Evolutionary conservation across 805 yeast genomes (phyloP).

Genomic region (Cyberlindnera maclurae): DNA sequence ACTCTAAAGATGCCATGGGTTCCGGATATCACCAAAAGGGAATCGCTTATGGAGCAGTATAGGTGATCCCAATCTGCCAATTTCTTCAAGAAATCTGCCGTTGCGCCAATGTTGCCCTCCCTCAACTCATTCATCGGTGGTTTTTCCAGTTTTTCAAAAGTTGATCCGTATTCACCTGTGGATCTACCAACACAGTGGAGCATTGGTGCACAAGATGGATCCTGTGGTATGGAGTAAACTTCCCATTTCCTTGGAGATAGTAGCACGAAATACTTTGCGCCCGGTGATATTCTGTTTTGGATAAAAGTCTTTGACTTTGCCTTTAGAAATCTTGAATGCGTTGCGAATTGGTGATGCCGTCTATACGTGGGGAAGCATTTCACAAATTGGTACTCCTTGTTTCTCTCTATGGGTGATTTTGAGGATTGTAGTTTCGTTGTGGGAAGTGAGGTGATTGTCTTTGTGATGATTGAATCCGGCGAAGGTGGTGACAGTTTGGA

Average conservation of each 20-base stretch:
- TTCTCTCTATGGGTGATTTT: slow-evolving; percentile 18
- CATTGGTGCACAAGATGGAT: slow-evolving; percentile 43
- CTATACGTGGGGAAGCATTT: slow-evolving; percentile 82
- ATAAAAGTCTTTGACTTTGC: slow-evolving; percentile 34
- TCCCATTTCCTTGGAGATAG: slow-evolving; percentile 69
- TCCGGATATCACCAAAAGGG: slow-evolving; percentile 56
- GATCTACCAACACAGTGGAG: slow-evolving; percentile 61
- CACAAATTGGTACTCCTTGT: slow-evolving; percentile 60
- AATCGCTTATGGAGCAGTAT: slow-evolving; percentile 50
- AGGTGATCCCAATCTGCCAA: slow-evolving; percentile 53
- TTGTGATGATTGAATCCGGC: slow-evolving; percentile 1
- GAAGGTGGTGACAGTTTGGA: slow-evolving; percentile 7
- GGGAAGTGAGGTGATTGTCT: slow-evolving; percentile 1
- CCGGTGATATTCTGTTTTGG: slow-evolving; percentile 37
- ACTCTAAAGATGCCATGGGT: slow-evolving; percentile 66
- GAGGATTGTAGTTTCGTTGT: slow-evolving; percentile 1
- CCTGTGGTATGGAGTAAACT: slow-evolving; percentile 48
- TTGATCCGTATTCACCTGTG: slow-evolving; percentile 60
- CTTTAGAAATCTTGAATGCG: slow-evolving; percentile 46
- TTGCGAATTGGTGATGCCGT: slow-evolving; percentile 45
- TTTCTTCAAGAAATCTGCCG: slow-evolving; percentile 17
- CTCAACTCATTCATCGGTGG: slow-evolving; percentile 16
- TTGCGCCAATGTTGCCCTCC: slow-evolving; percentile 11
- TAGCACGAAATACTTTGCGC: slow-evolving; percentile 56
- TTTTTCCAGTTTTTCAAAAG: slow-evolving; percentile 32